Evolutionary conservation across 2,329 filamentous ascomycete species (phyloP).

Genomic region (Hypoxylon sp.): DNA sequence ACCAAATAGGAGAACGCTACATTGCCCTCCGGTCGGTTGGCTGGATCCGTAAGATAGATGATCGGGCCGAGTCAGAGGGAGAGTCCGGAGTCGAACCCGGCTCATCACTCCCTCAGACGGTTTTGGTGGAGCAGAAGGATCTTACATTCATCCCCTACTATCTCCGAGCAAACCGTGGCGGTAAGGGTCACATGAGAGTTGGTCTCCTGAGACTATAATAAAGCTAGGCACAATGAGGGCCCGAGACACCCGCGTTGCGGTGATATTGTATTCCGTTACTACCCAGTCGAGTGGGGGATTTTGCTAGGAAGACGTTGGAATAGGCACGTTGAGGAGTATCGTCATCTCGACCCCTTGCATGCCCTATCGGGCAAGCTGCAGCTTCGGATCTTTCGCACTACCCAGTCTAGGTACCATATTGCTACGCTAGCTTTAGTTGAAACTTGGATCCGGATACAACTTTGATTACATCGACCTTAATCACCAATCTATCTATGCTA

Average conservation of each 20-base stretch:
- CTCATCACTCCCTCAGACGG: constrained; percentile 44
- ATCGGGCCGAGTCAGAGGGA: constrained; percentile 35
- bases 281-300: constrained; percentile 31
- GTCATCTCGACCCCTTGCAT: constrained; percentile 37
- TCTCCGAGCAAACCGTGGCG: constrained; percentile 68
- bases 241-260: constrained; percentile 29
- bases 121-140: constrained; percentile 48
- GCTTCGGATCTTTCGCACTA: constrained; percentile 38
- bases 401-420: constrained; percentile 33
- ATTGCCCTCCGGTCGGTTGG: constrained; percentile 49
- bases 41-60: constrained; percentile 49
- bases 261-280: constrained; percentile 38
- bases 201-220: constrained; percentile 51
- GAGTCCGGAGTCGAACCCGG: constrained; percentile 46
- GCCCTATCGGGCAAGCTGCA: constrained; percentile 41
- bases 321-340: constrained; percentile 33
- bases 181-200: constrained; percentile 68
- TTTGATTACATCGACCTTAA: constrained; percentile 40
- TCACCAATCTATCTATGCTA: constrained; percentile 30
- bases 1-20: constrained; percentile 49
- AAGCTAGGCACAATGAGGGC: constrained; percentile 11
- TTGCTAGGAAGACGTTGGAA: constrained; percentile 37
- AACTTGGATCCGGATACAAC: constrained; percentile 37
- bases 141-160: constrained; percentile 70
- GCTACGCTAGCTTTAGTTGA: constrained; percentile 40